Evolutionary conservation across 2,329 filamentous ascomycete species (phyloP).

Genomic region (Chaetomium sp.): DNA sequence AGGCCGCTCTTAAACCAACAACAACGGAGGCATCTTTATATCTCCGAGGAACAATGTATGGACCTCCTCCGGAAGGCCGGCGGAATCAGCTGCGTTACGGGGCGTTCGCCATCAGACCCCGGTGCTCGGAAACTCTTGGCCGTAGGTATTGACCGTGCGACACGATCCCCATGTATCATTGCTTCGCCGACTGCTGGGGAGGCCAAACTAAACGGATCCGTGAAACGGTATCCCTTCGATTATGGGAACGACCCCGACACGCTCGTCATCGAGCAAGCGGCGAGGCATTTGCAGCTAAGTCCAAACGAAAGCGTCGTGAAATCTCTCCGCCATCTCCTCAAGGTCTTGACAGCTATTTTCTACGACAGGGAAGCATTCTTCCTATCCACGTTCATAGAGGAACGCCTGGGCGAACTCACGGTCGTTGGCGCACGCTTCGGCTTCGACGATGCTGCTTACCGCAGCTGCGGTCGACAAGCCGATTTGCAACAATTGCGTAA

Average conservation of each 20-base stretch:
- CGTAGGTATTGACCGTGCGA: constrained; percentile 66
- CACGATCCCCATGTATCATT: constrained; percentile 64
- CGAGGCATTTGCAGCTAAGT: constrained; percentile 56
- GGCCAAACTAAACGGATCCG: constrained; percentile 37
- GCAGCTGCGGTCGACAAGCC: constrained; percentile 42
- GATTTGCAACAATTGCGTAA: constrained; percentile 46
- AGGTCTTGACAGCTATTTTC: constrained; percentile 56
- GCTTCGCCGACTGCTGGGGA: constrained; percentile 55
- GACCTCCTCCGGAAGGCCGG: constrained; percentile 55
- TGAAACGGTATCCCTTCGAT: constrained; percentile 62
- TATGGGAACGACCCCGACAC: constrained; percentile 54
- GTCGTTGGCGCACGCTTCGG: constrained; percentile 48
- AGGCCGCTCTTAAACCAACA: constrained; percentile 2
- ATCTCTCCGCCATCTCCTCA: constrained; percentile 53
- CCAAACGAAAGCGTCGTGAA: constrained; percentile 43
- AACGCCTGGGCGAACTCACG: constrained; percentile 31
- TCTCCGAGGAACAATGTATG: constrained; percentile 56
- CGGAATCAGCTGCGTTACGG: constrained; percentile 47
- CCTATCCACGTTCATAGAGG: constrained; percentile 45
- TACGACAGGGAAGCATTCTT: constrained; percentile 49
- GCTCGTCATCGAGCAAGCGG: constrained; percentile 46
- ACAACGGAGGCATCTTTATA: constrained; percentile 56
- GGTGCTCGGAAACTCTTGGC: constrained; percentile 56
- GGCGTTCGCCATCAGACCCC: constrained; percentile 33
- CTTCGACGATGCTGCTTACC: constrained; percentile 51